phyloP scores from a whole-genome alignment of 1,284 basidiomycete species.

The Testicularia cyperi region DNA sequence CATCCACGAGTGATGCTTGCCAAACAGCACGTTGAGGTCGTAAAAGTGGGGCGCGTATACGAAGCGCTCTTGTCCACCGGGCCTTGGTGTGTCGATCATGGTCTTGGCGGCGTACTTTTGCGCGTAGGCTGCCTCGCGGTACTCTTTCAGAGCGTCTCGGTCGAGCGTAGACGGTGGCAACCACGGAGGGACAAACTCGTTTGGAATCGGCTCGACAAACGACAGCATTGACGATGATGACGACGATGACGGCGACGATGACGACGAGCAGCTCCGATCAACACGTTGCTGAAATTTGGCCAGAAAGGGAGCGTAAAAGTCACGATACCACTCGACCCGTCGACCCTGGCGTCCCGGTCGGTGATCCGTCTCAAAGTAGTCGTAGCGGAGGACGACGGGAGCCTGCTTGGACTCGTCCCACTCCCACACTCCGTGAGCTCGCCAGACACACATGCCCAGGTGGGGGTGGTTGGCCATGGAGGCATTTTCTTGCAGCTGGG shows the following conservation, averaged over 20 bases:
- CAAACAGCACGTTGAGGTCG: conserved; percentile 58
- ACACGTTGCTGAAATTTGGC: conserved; percentile 31
- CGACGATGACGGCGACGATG: neutral
- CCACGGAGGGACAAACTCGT: conserved; percentile 58
- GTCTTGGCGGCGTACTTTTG: conserved; percentile 36
- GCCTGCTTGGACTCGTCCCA: conserved; percentile 74
- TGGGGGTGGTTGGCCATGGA: neutral
- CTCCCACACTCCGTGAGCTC: conserved; percentile 88
- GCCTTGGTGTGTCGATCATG: conserved; percentile 36
- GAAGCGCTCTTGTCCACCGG: conserved; percentile 22
- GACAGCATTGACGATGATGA: conserved; percentile 1
- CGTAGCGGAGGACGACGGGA: conserved; percentile 77
- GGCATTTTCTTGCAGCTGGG: conserved; percentile 7
- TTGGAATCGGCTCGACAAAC: conserved; percentile 57
- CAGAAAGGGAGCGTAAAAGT: conserved; percentile 56
- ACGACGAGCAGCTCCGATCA: neutral
- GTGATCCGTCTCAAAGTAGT: conserved; percentile 72
- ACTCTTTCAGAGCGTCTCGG: conserved; percentile 1
- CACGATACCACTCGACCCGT: conserved; percentile 54
- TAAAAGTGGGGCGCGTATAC: conserved; percentile 59
- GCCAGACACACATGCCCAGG: conserved; percentile 72
- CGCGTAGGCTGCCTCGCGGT: conserved; percentile 12
- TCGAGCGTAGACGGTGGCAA: conserved; percentile 7
- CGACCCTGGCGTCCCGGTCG: conserved; percentile 32
- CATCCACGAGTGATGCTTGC: conserved; percentile 42